phyloP scores from a whole-genome alignment of 176 grass and related monocot genomes.

The Triticum timopheevii region DNA sequence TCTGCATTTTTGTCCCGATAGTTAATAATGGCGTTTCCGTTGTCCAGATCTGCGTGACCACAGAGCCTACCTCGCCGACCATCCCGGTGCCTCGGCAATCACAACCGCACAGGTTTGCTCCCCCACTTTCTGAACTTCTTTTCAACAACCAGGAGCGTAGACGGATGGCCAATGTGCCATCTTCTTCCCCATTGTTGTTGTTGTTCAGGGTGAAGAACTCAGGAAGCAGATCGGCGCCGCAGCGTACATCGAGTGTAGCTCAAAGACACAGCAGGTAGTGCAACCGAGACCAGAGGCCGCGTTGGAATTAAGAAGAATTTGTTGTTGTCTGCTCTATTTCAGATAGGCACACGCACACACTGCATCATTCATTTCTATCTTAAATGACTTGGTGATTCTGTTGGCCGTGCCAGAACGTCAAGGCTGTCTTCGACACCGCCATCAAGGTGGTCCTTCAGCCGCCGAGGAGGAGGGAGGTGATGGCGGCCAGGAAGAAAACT shows the following conservation, averaged over 20 bases:
- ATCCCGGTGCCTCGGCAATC: slow-evolving; percentile 54
- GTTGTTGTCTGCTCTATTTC: background rate
- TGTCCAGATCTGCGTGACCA: slow-evolving; percentile 85
- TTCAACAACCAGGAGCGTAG: background rate
- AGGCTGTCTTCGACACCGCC: slow-evolving; percentile 84
- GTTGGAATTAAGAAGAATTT: background rate
- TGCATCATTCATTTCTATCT: too few species aligned
- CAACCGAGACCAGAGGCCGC: background rate
- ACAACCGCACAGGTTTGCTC: slow-evolving; percentile 54
- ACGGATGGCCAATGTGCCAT: background rate
- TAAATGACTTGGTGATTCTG: background rate
- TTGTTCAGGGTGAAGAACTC: slow-evolving; percentile 69
- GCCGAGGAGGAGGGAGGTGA: slow-evolving; percentile 60
- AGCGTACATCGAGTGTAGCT: slow-evolving; percentile 85
- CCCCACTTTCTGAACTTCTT: background rate
- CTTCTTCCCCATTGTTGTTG: background rate
- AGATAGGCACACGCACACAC: too few species aligned
- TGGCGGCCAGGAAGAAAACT: slow-evolving; percentile 58
- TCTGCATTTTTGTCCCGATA: background rate
- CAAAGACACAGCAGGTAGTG: slow-evolving; percentile 81
- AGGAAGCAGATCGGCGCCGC: slow-evolving; percentile 88
- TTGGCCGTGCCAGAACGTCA: slow-evolving; percentile 65
- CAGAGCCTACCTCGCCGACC: slow-evolving; percentile 72
- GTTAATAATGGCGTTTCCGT: slow-evolving; percentile 11
- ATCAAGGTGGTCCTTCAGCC: slow-evolving; percentile 99